Evolutionary conservation across 2,329 filamentous ascomycete species (phyloP), one percentile per base, ranked within the genome.

Genomic region (Furcasterigmium sp.): DNA sequence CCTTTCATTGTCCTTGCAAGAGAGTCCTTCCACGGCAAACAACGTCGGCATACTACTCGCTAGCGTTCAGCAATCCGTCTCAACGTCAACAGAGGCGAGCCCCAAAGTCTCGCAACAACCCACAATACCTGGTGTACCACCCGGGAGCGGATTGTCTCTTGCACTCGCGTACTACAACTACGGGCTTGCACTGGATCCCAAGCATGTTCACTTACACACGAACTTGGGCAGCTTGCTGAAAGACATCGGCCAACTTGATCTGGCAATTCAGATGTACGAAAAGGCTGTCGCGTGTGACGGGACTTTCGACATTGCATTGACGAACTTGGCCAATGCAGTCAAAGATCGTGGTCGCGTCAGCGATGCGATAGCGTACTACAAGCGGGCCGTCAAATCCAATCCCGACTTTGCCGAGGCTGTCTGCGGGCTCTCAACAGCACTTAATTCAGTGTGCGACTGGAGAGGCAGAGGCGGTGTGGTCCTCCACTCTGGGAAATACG

Each of bases 381-480:
- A 82, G 56, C 81, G 91, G 50, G 93, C 93, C 30, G 91, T 98
- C 9, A 76, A 78, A 26, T 82, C 91, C n/a, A 98, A 93, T 53
- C 91, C 93, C 0, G 86, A 95, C 26, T 98, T 98, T 65, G 89
- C 93, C 1, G 93, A 98, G 66, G 93, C 93, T 7, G 91, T 98
- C 1, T 98, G 93, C 62, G 93, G 93, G 8, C 75, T 98, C 41
- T 91, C 90, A 2, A 97, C 95, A 46, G 91, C 93, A 2, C 71
- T 98, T 41, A 97, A 96, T 59, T 97, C 93, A 7, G 91, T 98
- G 6, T 98, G 93, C 60, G 87, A 91, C 56, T 98, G 93, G 93
- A 78, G 80, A 55, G 89, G 89, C 23, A 82, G 93, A 50, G 93
- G 93, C 47, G 93, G 93, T 2, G 84, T 95, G 37, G 73, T 87